Evolutionary conservation across 768 basidiomycete species (phyloP).

Genomic region (Termitomyces sp.): DNA sequence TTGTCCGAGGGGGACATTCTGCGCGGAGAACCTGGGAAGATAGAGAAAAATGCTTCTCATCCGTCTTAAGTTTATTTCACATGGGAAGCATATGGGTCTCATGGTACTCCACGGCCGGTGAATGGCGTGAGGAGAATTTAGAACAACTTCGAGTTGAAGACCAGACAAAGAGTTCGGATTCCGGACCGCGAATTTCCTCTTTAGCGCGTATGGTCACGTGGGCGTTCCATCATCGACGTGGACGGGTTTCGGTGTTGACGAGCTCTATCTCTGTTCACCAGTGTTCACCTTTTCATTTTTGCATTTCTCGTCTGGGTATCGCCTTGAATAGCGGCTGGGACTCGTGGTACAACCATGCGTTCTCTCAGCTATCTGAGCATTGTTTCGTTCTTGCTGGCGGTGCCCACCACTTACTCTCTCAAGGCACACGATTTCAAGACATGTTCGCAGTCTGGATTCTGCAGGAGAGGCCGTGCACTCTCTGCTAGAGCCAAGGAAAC

Average conservation of each 20-base stretch:
- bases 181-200: neutral
- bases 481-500: constrained; percentile 65
- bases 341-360: constrained; percentile 25
- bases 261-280: too few relatives aligned
- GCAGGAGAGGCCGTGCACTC: constrained; percentile 80
- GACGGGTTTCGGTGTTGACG: neutral
- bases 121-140: too few relatives aligned
- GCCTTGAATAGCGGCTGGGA: neutral
- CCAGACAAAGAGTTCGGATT: too few relatives aligned
- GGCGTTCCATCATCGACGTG: constrained; percentile 1
- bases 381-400: constrained; percentile 29
- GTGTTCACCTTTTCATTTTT: neutral
- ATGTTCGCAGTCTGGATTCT: constrained; percentile 93
- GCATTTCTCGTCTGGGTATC: constrained; percentile 1
- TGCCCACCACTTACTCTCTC: constrained; percentile 48
- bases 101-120: neutral
- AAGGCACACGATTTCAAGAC: constrained; percentile 90
- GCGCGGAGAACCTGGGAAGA: neutral
- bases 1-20: neutral
- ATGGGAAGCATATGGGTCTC: neutral
- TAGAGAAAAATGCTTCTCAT: neutral
- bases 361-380: constrained; percentile 32
- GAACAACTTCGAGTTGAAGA: too few relatives aligned
- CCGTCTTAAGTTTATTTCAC: neutral
- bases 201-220: neutral